Conservation (phyloP, 2,329 filamentous ascomycete genomes). For the Seiridium cupressi region DNA sequence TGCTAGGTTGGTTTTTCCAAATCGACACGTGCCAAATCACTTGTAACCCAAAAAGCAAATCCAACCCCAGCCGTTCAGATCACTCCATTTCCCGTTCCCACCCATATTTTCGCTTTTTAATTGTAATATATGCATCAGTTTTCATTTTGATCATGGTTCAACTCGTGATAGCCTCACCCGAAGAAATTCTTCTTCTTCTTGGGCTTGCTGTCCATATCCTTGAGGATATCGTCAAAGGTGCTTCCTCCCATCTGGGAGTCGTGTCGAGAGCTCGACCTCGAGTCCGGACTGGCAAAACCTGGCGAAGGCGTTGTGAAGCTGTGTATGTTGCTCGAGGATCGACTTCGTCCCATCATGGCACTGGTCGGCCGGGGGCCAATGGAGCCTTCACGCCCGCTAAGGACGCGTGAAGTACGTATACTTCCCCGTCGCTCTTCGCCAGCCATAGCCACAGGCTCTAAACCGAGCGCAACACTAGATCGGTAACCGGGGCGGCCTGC, state of each 20-base stretch:
- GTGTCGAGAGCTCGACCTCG: conserved; percentile 20
- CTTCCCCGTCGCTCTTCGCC: conserved; percentile 11
- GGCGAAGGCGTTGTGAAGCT: conserved; percentile 17
- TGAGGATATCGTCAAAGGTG: conserved; percentile 33
- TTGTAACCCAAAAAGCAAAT: background rate
- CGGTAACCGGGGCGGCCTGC: conserved; percentile 24
- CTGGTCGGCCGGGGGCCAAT: conserved; percentile 21
- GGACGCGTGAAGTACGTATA: conserved; percentile 20
- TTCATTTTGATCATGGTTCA: background rate
- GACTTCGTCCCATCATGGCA: conserved; percentile 24
- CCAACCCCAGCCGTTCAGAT: background rate
- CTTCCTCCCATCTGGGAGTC: conserved; percentile 23
- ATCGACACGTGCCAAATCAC: background rate
- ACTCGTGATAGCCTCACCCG: conserved; percentile 10
- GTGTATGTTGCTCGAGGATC: conserved; percentile 28
- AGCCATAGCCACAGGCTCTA: conserved; percentile 27
- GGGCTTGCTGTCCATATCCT: conserved; percentile 28
- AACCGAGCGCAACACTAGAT: conserved; percentile 28
- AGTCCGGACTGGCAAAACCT: conserved; percentile 15
- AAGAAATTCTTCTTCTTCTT: conserved; percentile 34
- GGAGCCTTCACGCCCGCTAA: conserved; percentile 22
- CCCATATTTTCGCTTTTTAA: conserved; percentile 2
- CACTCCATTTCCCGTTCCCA: background rate
- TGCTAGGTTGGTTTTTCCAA: background rate
- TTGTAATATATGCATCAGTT: background rate